Base-by-base conservation (phyloP, 1,284 basidiomycete genomes). In the Heliocybe sulcata region DNA sequence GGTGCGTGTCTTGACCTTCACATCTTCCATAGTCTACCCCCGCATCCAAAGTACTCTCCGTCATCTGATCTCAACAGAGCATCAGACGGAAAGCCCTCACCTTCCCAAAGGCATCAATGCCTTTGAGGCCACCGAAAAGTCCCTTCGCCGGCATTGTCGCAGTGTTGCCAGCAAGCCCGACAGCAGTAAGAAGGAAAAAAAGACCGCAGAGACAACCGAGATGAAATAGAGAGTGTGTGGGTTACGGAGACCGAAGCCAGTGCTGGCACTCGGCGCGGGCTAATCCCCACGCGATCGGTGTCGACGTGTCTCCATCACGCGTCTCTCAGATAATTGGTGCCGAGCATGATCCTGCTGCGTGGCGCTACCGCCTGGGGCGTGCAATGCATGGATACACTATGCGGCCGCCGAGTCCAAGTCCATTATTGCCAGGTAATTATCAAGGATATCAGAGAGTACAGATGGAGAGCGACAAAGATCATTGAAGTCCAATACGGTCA, bases 81-180 rank as follows among this genome's bases (percentile, higher is more conserved):
- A 31, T 56, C 38, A 42, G 38, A 42, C 38, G 38, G 19, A 20
- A 42, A 54, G 54, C 58, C 63, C 75, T 64, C 65, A 94, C 95
- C 86, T 98, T 98, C 60, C 94, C 95, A 77, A 99, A 99, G 70
- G 95, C 96, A 78, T 99, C 95, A 59, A 98, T 81, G 69, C 89
- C 87, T 68, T 89, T 92, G 61, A 92, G 78, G 61, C 77, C 80
- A 54, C 78, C 79, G 65, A 90, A 78, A 60, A 91, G 72, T 60
- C 86, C 85, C 72, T 85, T 90, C 59, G 87, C 87, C 89, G 31
- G 25, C 33, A 53, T 53, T 22, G 47, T 26, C 23, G 16, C 3
- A 16, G 23, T 26, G 47, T 16, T 25, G 47, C 47, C 47, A 9
- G 47, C 12, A 26, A 61, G 59, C 57, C 54, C 54, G 60, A 60